Base-by-base conservation (phyloP, 371 early-diverging fungal species). In the Apophysomyces ossiformis region DNA sequence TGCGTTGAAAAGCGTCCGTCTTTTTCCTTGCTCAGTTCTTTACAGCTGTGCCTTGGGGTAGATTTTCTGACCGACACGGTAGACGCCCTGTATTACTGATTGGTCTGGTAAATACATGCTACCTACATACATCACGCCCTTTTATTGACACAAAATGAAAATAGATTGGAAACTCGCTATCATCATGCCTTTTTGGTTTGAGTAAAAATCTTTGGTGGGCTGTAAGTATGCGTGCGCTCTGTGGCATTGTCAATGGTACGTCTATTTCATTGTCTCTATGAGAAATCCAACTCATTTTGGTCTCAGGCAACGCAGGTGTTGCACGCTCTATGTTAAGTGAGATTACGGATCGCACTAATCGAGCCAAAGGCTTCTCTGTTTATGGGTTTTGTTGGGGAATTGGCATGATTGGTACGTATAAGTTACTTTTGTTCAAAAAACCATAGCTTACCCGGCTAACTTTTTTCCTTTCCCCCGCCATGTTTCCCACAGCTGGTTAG, bases 271-370 rank as follows among this genome's bases (percentile, higher is more conserved):
- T 50, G 9, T 7, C 54, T n/a, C 13, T n/a, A 37, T 43, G 18
- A 58, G 37, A 26, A 45, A 2, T 41, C 5, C 13, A 37, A 45
- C 6, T 45, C 6, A 45, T 0, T 13, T 18, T 13, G 6, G 13
- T 5, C 13, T 18, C 16, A 50, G 54, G 54, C 9, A 95, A 93
- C 62, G 80, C 89, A 32, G 91, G 89, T 4, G 91, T 92, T 9
- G 83, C 87, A 35, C 92, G 93, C 73, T 87, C 89, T 9, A 85
- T 92, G 65, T 68, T 94, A 59, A 93, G 90, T 3, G 95, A 95
- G 70, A 83, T 94, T 44, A 88, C 92, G 7, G 92, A 92, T 67
- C 66, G 79, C 11, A 85, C 88, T 0, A 93, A 92, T 69, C 82
- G 86, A 62, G 82, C 78, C 68, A 73, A 50, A 32, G 81, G 76